Percentiles rank a stretch among this genome's conserved stretches.
Evolutionary conservation across 2,329 filamentous ascomycete genomes (phyloP).

Genomic region (Emmonsia crescens): DNA sequence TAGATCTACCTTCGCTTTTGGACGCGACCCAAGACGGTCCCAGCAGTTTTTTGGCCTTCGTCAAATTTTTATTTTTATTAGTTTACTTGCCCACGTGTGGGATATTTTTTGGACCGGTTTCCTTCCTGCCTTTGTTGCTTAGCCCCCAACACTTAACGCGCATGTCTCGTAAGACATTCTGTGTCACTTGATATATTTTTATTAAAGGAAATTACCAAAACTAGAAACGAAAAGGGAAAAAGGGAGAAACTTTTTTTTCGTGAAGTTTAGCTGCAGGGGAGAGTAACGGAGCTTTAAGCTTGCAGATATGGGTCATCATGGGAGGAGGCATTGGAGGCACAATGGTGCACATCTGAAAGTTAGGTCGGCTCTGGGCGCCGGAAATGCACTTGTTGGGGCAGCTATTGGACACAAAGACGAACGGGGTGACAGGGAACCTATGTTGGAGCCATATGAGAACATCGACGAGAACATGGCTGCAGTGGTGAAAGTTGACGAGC

Average conservation of each 20-base stretch:
- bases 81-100: neutral
- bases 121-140: neutral
- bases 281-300: neutral
- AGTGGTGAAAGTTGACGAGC: neutral
- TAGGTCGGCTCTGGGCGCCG: neutral
- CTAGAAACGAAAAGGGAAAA: neutral
- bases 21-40: neutral
- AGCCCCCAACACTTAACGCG: neutral
- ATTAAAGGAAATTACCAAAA: neutral
- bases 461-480: neutral
- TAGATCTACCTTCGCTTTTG: neutral
- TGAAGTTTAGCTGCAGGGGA: neutral
- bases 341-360: neutral
- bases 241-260: neutral
- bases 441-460: neutral
- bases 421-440: neutral
- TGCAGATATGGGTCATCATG: conserved; percentile 9
- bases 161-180: neutral
- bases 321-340: neutral
- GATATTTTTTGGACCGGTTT: neutral
- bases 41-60: neutral
- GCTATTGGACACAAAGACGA: conserved; percentile 1
- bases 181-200: neutral
- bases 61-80: neutral
- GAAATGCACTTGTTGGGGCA: neutral